phyloP scores from a whole-genome alignment of 2,329 filamentous ascomycete genomes.

The Macrophomina tecta region DNA sequence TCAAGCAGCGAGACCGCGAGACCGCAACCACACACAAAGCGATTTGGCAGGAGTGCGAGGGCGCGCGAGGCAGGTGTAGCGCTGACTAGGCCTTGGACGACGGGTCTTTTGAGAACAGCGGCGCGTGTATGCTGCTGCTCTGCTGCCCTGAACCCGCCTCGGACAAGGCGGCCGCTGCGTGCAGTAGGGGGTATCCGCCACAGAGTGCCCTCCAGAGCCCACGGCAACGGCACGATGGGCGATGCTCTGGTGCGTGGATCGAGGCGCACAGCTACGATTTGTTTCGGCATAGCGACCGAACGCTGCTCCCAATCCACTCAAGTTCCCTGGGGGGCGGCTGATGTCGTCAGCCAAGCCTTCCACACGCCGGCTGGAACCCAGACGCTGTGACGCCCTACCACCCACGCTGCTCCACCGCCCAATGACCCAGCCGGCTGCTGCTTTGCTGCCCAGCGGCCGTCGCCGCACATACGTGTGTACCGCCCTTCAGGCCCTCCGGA shows the following conservation, averaged over 20 bases:
- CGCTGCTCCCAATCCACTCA: slow-evolving; percentile 1
- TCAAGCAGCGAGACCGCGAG: slow-evolving; percentile 20
- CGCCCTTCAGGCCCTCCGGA: slow-evolving; percentile 8
- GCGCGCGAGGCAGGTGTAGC: neutral
- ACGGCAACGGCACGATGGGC: slow-evolving; percentile 23
- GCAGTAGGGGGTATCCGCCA: neutral
- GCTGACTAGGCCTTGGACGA: neutral
- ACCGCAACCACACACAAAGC: neutral
- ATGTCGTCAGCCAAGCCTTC: slow-evolving; percentile 2
- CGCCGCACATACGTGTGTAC: neutral
- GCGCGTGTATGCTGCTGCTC: slow-evolving; percentile 18
- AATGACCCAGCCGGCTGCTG: neutral
- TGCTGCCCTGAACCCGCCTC: slow-evolving; percentile 18
- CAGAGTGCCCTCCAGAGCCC: neutral
- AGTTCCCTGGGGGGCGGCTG: neutral
- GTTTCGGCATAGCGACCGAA: slow-evolving; percentile 18
- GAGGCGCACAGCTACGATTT: slow-evolving; percentile 18
- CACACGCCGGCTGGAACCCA: slow-evolving; percentile 9
- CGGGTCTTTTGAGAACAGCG: slow-evolving; percentile 1
- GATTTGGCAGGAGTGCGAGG: neutral
- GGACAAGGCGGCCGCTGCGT: neutral
- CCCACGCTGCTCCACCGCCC: slow-evolving; percentile 13
- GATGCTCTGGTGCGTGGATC: slow-evolving; percentile 25
- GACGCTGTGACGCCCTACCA: neutral
- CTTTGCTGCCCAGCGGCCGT: neutral